A percentile compares a stretch with the other conserved stretches of the same genome.
Conservation (phyloP, 306 rosid genomes). For the Morella rubra region DNA sequence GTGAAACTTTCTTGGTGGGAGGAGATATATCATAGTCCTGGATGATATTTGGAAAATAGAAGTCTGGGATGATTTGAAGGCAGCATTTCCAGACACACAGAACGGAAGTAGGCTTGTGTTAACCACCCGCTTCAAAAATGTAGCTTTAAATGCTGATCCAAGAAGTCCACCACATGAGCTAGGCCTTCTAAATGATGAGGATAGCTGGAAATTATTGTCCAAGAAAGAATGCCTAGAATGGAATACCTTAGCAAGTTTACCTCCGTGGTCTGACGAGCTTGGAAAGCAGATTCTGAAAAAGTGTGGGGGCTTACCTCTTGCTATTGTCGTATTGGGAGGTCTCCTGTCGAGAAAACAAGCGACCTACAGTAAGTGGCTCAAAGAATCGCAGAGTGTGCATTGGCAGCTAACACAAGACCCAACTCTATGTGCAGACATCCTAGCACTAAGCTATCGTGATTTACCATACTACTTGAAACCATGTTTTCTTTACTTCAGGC, state of each 20-base stretch:
- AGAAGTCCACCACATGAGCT: conserved; percentile 34
- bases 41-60: conserved; percentile 47
- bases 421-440: neutral
- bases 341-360: conserved; percentile 46
- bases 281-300: conserved; percentile 38
- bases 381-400: neutral
- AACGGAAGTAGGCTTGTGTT: conserved; percentile 40
- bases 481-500: conserved; percentile 14
- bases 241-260: conserved; percentile 3
- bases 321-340: conserved; percentile 49
- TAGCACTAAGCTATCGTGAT: conserved; percentile 20
- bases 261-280: conserved; percentile 30
- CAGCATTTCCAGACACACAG: conserved; percentile 36
- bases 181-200: conserved; percentile 28
- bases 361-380: conserved; percentile 24
- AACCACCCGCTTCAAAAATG: conserved; percentile 39
- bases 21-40: conserved; percentile 39
- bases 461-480: conserved; percentile 13
- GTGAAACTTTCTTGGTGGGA: conserved; percentile 32
- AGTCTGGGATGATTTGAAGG: conserved; percentile 38
- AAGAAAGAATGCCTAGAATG: conserved; percentile 38
- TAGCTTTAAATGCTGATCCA: conserved; percentile 41
- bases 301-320: conserved; percentile 50
- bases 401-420: conserved; percentile 9
- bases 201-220: conserved; percentile 38